Evolutionary conservation across 2,329 filamentous ascomycete genomes (phyloP), one percentile per base, ranked within the genome.

Genomic region (Penicillium sp.): DNA sequence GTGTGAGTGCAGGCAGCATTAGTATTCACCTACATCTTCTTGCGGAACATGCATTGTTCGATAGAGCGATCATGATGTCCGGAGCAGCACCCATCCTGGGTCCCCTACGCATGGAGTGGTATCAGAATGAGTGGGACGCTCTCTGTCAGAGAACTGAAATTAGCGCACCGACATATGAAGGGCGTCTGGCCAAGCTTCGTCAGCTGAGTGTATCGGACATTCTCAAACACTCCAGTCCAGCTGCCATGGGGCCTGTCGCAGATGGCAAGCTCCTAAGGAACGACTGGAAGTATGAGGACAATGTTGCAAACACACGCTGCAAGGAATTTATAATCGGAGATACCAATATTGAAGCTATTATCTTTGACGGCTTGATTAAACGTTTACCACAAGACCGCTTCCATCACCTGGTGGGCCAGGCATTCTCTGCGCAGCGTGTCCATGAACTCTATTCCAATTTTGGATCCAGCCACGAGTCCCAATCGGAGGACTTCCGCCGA

Each of bases 11-110:
- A 16, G 52, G 46, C 2, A 54, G 52, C 21, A 19, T 48, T 3
- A 54, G 52, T 40, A 54, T 54, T 16, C 52, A 54, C 29, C 19
- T 43, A 11, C 52, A 54, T 26, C 40, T 54, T 7, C 40, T 50
- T n/a, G 52, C 52, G 3, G 47, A 34, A 8, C 39, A 45, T 10
- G 24, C 39, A 6, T 28, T 54, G 23, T 54, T 54, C 24, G 52
- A 31, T 31, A 31, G 29, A 31, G 29, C 29, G 5, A 31, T 31
- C 29, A 31, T 55, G 47, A 55, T 55, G 52, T 55, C 52, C 13
- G 52, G 52, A n/a, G 5, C 52, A 2, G 52, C 47, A 2, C 52
- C 52, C 9, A 31, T 24, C 9, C 23, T 55, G 18, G 26, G 48
- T 26, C 52, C 52, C 3, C 29, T 46, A 7, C 29, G 24, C n/a